Evolutionary conservation across 352 stramenopile genomes (phyloP), one percentile per base, ranked within the genome.

Genomic region (Globisporangium acanthophoron): DNA sequence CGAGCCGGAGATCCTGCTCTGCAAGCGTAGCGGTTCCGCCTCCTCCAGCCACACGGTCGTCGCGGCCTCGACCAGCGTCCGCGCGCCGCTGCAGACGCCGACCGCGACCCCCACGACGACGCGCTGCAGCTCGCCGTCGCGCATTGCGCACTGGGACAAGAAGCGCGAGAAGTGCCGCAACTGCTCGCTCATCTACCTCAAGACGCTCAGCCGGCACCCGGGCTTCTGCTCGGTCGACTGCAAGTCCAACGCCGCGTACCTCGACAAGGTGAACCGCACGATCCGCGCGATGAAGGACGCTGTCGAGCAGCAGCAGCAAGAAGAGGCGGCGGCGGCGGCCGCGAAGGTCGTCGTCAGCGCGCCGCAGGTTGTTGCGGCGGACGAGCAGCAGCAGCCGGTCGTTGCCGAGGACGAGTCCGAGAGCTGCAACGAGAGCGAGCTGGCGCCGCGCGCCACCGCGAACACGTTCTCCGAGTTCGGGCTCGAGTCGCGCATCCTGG

Each of bases 151-250:
- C 58, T 93, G 85, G 83, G 85, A 94, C 70, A 89, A 87, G 55
- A 93, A 93, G 71, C 85, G 85, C 56, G 77, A 88, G 31, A 87
- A 88, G 67, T 94, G 85, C 72, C 51, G 54, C 57, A 94, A 94
- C 71, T 94, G 85, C 71, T 71, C 80, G 51, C 81, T 83, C 59
- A 90, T 94, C 58, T 94, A 90, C 65, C 73, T 94, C 63, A 92
- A 92, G 70, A 91, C 82, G 37, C 64, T 89, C n/a, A 93, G 80
- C 52, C 70, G 73, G 39, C 76, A 88, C 65, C 52, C 71, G 5
- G 80, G 80, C 69, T 93, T 81, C 57, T 94, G 85, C 74, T 94
- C 85, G 9, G 76, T 94, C 46, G 85, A 94, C 67, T 94, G 85
- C 78, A 92, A 94, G 73, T 92, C 83, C 40, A 94, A 94, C 71